These are phyloP conservation scores for Barbarea vulgaris DNA, from an alignment of 345 rosid genomes.

Conservation along the genomic window DNA sequence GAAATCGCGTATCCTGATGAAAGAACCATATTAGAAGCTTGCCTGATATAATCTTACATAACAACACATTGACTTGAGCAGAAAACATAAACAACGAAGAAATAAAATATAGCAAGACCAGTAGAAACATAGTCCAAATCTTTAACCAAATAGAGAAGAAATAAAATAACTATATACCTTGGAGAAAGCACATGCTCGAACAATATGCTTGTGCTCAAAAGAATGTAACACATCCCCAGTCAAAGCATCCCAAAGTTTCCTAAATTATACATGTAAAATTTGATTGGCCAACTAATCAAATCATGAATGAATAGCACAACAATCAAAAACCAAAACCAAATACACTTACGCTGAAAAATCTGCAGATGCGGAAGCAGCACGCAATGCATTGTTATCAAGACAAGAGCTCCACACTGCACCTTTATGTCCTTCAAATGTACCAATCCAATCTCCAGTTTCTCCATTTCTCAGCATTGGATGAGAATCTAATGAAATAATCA, in stretches of 20 bases:
- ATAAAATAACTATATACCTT: conserved; percentile 47
- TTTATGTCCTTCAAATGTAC: conserved; percentile 99
- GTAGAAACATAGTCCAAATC: not conserved
- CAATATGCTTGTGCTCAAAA: conserved; percentile 92
- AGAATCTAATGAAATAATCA: conserved; percentile 54
- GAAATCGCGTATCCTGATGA: conserved; percentile 71
- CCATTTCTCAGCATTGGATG: conserved; percentile 98
- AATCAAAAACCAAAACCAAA: not conserved
- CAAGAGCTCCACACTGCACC: conserved; percentile 99
- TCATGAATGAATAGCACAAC: not conserved
- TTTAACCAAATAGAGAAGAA: not conserved
- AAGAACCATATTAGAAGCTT: not conserved
- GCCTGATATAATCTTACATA: not conserved
- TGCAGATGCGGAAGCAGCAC: conserved; percentile 97
- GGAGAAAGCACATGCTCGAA: conserved; percentile 90
- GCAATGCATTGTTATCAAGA: conserved; percentile 80
- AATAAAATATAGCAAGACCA: not conserved
- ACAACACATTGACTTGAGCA: not conserved
- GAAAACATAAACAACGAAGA: not conserved
- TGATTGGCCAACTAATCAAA: not conserved
- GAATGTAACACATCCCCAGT: conserved; percentile 85
- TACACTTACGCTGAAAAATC: conserved; percentile 84
- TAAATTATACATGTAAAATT: too few species aligned
- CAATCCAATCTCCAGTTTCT: conserved; percentile 99
- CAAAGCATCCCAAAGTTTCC: conserved; percentile 93